Percentiles rank a stretch among this genome's conserved stretches.
Evolutionary conservation across 2,329 filamentous ascomycete genomes (phyloP).

Genomic region (Truncatella angustata): DNA sequence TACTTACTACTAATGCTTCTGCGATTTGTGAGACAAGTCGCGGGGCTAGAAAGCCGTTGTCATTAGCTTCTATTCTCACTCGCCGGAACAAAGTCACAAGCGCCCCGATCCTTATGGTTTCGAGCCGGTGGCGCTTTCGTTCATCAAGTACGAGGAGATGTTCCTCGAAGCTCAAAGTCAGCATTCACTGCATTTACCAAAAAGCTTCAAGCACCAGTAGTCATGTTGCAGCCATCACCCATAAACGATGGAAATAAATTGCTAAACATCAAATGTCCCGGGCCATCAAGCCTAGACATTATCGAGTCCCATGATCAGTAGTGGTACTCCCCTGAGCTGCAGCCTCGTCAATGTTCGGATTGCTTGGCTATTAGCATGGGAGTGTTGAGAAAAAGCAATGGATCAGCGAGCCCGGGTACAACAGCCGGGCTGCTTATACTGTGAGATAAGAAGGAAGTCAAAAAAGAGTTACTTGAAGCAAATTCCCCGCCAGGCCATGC

Average conservation of each 20-base stretch:
- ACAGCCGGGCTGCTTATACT: too few relatives aligned
- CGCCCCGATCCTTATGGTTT: too few relatives aligned
- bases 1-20: too few relatives aligned
- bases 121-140: too few relatives aligned
- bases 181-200: too few relatives aligned
- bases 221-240: not conserved
- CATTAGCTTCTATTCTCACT: not conserved
- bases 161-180: not conserved
- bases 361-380: too few relatives aligned
- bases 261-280: too few relatives aligned
- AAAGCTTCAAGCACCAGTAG: not conserved
- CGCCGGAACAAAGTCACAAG: not conserved
- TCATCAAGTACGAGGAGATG: too few relatives aligned
- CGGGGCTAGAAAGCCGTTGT: not conserved
- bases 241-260: too few relatives aligned
- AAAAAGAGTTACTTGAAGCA: not conserved
- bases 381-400: too few relatives aligned
- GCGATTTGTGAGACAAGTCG: not conserved
- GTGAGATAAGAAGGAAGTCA: not conserved
- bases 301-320: conserved; percentile 9
- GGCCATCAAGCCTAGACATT: conserved; percentile 1
- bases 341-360: not conserved
- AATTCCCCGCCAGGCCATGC: conserved; percentile 1
- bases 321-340: not conserved
- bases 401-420: too few relatives aligned